Evolutionary conservation across 805 yeast genomes (phyloP), one percentile per base, ranked within the genome.

Genomic region (Barnettozyma populi): DNA sequence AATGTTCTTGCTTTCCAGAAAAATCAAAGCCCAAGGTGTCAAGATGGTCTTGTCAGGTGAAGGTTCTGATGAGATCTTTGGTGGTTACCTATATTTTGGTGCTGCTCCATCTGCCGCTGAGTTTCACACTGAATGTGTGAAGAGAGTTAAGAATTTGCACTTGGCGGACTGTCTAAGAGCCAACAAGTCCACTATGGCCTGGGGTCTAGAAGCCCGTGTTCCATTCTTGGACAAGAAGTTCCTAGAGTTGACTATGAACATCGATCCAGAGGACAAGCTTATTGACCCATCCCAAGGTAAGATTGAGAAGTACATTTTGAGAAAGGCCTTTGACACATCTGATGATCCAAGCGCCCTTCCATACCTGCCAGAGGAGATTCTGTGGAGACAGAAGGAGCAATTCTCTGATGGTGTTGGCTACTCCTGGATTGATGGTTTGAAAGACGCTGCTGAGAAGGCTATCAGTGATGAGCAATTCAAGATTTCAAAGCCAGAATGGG

Each of bases 321-420:
- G 99, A 78, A 92, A 92, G 78, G 99, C 99, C 32, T 94, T 94
- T 65, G 98, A 94, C 71, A 90, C 96, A 45, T 70, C 80, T 46
- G 95, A 86, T 65, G 95, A 87, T 54, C 89, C 95, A 51, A 62
- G 64, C 42, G 80, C 68, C 49, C 75, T 79, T 64, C 95, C 97
- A 61, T 94, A 94, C 77, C 79, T 94, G 67, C 99, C 99, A 53
- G 81, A 86, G 49, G 98, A 94, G 73, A 92, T 94, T 65, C 76
- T 94, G 64, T 94, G 97, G 97, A 88, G 99, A 80, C 99, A 94
- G 76, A 94, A 94, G 82, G 99, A 94, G 75, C 99, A 94, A 74
- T 94, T 94, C 74, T 86, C 96, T 46, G 99, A 94, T 64, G 99
- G 99, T 72, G 99, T 94, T 51, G 99, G 99, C 55, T 94, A 94